Conservation (phyloP, 2,329 filamentous ascomycete genomes). For the Annulohypoxylon truncatum region DNA sequence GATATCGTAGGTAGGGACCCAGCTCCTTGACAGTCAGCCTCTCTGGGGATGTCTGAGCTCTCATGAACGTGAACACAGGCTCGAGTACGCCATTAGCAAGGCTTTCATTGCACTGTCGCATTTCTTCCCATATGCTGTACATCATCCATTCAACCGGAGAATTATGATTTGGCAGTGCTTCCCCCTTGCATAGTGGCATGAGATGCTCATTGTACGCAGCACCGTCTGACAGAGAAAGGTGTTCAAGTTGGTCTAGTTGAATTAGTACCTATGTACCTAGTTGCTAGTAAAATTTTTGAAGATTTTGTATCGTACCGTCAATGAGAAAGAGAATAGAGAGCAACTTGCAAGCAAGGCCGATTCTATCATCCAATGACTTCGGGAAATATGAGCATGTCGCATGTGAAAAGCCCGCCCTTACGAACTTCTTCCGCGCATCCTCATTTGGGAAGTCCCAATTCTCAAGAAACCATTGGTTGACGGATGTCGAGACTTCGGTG, state of each 20-base stretch:
- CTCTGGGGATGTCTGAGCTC: slow-evolving; percentile 53
- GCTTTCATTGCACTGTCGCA: slow-evolving; percentile 51
- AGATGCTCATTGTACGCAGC: too few relatives aligned
- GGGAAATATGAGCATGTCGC: slow-evolving; percentile 56
- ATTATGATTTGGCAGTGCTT: too few relatives aligned
- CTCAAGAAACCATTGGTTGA: slow-evolving; percentile 54
- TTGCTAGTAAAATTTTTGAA: too few relatives aligned
- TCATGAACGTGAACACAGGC: slow-evolving; percentile 55
- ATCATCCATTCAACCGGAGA: slow-evolving; percentile 54
- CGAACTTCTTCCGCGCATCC: slow-evolving; percentile 49
- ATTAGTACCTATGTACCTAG: too few relatives aligned
- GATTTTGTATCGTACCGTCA: slow-evolving; percentile 56
- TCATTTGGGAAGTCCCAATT: slow-evolving; percentile 53
- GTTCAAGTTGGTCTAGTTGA: too few relatives aligned
- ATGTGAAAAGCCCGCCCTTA: slow-evolving; percentile 49
- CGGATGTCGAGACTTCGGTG: slow-evolving; percentile 10
- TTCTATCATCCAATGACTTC: slow-evolving; percentile 52
- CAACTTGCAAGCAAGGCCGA: slow-evolving; percentile 53
- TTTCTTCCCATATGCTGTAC: slow-evolving; percentile 55
- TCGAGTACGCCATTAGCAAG: slow-evolving; percentile 55
- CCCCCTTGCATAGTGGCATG: too few relatives aligned
- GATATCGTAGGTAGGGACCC: slow-evolving; percentile 53
- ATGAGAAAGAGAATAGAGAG: slow-evolving; percentile 56
- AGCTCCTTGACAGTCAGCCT: slow-evolving; percentile 46
- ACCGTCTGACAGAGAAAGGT: too few relatives aligned